Conservation (phyloP, 805 yeast species). For the Lipomyces mesembrius region DNA sequence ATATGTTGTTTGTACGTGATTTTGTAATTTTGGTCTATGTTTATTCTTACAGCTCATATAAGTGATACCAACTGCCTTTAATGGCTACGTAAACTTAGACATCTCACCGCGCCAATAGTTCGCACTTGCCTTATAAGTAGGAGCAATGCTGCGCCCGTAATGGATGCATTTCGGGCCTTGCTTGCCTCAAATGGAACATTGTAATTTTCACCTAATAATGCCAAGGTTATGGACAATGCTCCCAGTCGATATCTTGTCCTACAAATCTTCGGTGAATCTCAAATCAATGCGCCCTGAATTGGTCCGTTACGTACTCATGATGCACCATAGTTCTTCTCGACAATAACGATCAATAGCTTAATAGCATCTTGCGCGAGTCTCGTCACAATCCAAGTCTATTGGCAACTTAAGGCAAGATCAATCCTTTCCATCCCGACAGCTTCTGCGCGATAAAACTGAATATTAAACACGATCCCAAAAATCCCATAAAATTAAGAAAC, state of each 20-base stretch:
- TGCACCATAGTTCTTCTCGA: background rate
- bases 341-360: background rate
- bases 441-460: conserved; percentile 80
- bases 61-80: background rate
- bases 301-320: background rate
- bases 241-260: background rate
- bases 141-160: background rate
- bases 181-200: background rate
- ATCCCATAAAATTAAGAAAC: conserved; percentile 78
- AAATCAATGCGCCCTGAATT: background rate
- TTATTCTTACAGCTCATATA: background rate
- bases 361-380: background rate
- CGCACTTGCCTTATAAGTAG: background rate
- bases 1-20: no score
- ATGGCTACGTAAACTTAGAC: background rate
- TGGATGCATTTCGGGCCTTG: background rate
- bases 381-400: background rate
- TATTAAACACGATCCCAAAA: conserved; percentile 76
- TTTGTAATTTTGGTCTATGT: no score
- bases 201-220: background rate
- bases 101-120: background rate
- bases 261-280: no score
- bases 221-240: no score
- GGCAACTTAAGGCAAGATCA: conserved; percentile 12
- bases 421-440: conserved; percentile 35